Base-by-base conservation (phyloP, 2,329 filamentous ascomycete species). In the Curvularia sp. region DNA sequence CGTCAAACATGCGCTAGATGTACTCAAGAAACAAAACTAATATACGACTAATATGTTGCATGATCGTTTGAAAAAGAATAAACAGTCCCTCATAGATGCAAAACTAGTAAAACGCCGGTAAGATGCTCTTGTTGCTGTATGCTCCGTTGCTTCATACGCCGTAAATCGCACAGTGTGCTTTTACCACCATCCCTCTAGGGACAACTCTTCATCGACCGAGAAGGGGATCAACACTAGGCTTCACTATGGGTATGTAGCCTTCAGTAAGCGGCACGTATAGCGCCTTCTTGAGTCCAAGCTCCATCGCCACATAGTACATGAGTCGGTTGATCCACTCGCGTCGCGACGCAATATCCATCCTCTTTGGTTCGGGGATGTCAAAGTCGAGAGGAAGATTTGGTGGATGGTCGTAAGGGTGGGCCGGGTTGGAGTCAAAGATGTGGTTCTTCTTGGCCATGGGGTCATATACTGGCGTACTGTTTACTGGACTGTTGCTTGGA, bases 231-330 rank as follows among this genome's bases (percentile, higher is more conserved):
- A 70, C 66, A 18, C 23, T 54, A n/a, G 56, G 61, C 54, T 62
- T 66, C 4, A 67, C 66, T 1, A 38, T 54, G 0, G 47, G 46
- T 46, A 68, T 39, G 25, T 59, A 62, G 5, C 69, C 69, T 32
- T 72, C 69, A 2, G 60, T 63, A 5, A 58, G 36, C 3, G 69
- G 66, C 4, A 72, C 58, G n/a, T 57, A 66, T n/a, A 74, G 32
- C 1, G 61, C 72, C 55, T 71, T 72, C 50, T 70, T 70, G 8
- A 74, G 67, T 0, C 71, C 71, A 4, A 74, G 39, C 23, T 72
- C 67, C 1, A 53, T 58, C 0, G 57, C 70, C 1, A 66, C 45
- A 32, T 70, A 74, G 30, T 69, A 72, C 19, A 72, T 36, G 28
- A 73, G 43, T 0, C 64, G 45, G 34, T 73, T 72, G 8, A 74